Base-by-base conservation (phyloP, 2,329 filamentous ascomycete genomes). In the Xylogone sp. region DNA sequence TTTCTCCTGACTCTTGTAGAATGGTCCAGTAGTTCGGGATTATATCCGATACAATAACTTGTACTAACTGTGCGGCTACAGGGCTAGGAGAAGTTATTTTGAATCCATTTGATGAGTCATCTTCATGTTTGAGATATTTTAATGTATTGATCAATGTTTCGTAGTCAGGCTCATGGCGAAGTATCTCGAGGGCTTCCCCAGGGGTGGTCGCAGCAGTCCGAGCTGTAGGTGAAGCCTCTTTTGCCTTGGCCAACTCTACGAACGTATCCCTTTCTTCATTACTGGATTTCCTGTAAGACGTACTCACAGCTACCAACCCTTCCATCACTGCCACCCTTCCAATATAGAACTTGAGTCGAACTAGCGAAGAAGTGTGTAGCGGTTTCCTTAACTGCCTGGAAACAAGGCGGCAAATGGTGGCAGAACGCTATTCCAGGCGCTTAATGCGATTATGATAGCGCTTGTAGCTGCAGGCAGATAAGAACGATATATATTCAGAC, bases 21-120 rank as follows among this genome's bases (percentile, higher is more conserved):
- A 82, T 62, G 2, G 75, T 65, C 93, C 94, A 97, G 69, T 93
- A 96, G 64, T 92, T 88, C 1, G 89, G 88, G 7, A 90, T 74
- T 21, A 88, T 91, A 27, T 84, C 81, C 16, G 80, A 84, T 53
- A 95, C 83, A 31, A 99, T 71, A 2, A 82, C 72, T 63, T 91
- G 85, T 48, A 93, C 75, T 27, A 97, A 81, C 60, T 91, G 88
- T 19, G 90, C 84, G 51, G 84, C 81, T 54, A 82, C 72, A 1
- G 92, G 84, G 27, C 79, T 79, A 3, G 90, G 85, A 2, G 74
- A 68, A 43, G 76, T 73, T 46, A 93, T 76, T 58, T 80, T 78
- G 62, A 87, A 82, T 3, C 55, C 53, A 10, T 56, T 60, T 29
- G 53, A 54, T 42, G 62, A 51, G 19, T 52, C 48, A 16, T 39